phyloP scores from a whole-genome alignment of 1,284 basidiomycete genomes.

The Leccinum insolens region DNA sequence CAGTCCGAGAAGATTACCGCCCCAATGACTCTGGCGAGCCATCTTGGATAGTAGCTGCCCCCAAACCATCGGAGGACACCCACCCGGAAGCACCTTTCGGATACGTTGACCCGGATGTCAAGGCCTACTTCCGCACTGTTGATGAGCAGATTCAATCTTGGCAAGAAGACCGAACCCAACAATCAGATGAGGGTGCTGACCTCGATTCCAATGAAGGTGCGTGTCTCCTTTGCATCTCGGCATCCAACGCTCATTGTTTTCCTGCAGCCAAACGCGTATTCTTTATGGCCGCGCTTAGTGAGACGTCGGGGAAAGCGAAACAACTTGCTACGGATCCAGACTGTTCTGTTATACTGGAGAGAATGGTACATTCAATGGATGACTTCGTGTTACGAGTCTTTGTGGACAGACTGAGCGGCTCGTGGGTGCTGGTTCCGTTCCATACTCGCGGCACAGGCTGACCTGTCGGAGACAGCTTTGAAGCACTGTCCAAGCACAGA shows the following conservation, averaged over 20 bases:
- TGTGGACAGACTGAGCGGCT: constrained; percentile 81
- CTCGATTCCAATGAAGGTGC: constrained; percentile 79
- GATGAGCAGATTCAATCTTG: constrained; percentile 86
- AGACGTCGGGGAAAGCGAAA: constrained; percentile 86
- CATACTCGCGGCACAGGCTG: constrained; percentile 5
- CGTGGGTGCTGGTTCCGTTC: constrained; percentile 56
- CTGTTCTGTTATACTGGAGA: constrained; percentile 85
- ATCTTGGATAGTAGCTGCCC: constrained; percentile 66
- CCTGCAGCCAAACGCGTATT: constrained; percentile 78
- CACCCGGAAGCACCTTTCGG: constrained; percentile 84
- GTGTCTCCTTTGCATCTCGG: not conserved
- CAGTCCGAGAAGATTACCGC: constrained; percentile 20
- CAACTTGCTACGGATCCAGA: constrained; percentile 91
- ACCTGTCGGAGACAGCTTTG: constrained; percentile 50
- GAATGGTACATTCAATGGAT: constrained; percentile 90
- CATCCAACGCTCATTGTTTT: constrained; percentile 6
- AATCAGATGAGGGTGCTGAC: constrained; percentile 48
- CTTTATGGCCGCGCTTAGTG: constrained; percentile 80
- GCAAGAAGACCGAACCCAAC: constrained; percentile 55
- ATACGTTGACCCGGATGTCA: constrained; percentile 83
- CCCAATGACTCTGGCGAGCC: constrained; percentile 40
- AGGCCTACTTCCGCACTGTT: constrained; percentile 89
- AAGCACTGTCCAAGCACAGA: constrained; percentile 72
- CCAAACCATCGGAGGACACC: constrained; percentile 37
- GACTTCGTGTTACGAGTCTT: constrained; percentile 91